phyloP scores from a whole-genome alignment of 2,329 filamentous ascomycete genomes.

The Spiromastix sp. region DNA sequence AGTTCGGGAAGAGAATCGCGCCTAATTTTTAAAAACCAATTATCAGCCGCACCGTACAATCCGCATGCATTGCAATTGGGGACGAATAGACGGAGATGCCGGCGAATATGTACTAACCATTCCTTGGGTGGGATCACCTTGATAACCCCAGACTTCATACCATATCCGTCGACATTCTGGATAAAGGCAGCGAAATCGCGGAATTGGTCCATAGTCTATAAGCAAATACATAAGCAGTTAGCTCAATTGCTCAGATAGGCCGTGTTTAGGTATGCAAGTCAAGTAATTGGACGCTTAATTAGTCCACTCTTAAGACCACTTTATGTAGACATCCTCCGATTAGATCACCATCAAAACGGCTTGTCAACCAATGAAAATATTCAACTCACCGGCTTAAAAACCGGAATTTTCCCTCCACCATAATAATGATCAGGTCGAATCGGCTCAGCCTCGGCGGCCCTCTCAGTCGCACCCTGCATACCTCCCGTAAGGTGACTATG shows the following conservation, averaged over 20 bases:
- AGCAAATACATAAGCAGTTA: constrained; percentile 4
- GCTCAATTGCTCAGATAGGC: no score
- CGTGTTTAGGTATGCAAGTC: no score
- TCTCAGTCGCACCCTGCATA: constrained; percentile 17
- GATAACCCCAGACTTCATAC: constrained; percentile 95
- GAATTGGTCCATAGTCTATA: constrained; percentile 79
- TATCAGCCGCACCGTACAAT: constrained; percentile 4
- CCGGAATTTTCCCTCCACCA: constrained; percentile 68
- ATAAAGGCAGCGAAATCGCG: constrained; percentile 87
- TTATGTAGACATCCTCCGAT: no score
- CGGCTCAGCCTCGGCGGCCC: constrained; percentile 60
- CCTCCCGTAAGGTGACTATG: constrained; percentile 15
- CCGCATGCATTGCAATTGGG: neutral
- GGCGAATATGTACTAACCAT: constrained; percentile 53
- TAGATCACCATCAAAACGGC: no score
- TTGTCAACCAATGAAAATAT: no score
- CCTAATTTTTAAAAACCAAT: constrained; percentile 32
- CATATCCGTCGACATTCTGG: constrained; percentile 80
- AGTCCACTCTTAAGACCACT: no score
- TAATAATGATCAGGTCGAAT: constrained; percentile 82
- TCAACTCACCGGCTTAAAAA: constrained; percentile 76
- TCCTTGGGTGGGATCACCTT: constrained; percentile 90
- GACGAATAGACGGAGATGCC: neutral
- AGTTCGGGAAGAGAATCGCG: constrained; percentile 62
- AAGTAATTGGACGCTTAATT: no score